phyloP scores from a whole-genome alignment of 169 alveolate species.

The Sarcocystis neurona region DNA sequence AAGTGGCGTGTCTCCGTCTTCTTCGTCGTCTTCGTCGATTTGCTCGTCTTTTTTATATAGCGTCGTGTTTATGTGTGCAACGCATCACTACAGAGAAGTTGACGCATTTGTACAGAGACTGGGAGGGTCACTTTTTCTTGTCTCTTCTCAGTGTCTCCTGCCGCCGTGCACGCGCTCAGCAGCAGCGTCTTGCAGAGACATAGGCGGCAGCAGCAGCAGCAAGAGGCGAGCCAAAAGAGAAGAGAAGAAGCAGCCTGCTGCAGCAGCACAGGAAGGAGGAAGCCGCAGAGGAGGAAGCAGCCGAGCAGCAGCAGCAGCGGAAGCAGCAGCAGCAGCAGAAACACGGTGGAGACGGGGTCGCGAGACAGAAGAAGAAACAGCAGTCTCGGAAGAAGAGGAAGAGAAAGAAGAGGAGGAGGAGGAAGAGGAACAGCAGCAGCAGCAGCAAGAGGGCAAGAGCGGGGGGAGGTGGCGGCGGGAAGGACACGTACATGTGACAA shows the following conservation, averaged over 20 bases:
- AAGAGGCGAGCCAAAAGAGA: neutral
- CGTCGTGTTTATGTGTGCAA: neutral
- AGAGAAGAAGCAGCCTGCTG: neutral
- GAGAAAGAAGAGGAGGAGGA: neutral
- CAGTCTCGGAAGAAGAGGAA: neutral
- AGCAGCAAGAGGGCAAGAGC: too few species aligned
- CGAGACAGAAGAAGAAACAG: neutral
- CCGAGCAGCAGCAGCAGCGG: too few species aligned
- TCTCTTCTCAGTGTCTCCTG: neutral
- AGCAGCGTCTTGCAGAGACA: too few species aligned
- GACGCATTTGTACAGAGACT: neutral
- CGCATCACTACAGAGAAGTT: constrained; percentile 4
- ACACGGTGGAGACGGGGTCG: neutral
- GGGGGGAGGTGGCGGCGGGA: too few species aligned
- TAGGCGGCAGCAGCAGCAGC: neutral
- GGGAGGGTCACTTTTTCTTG: constrained; percentile 8
- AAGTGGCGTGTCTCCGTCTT: neutral
- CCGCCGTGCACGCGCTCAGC: too few species aligned
- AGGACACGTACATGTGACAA: too few species aligned
- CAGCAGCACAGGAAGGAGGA: too few species aligned
- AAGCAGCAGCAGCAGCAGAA: neutral
- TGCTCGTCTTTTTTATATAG: neutral
- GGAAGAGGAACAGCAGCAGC: neutral
- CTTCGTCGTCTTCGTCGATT: neutral
- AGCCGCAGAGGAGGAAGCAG: too few species aligned